Percentiles rank a stretch among this genome's conserved stretches.
Evolutionary conservation across 2,329 filamentous ascomycete genomes (phyloP).

Genomic region (Lasiodiplodia hormozganensis): DNA sequence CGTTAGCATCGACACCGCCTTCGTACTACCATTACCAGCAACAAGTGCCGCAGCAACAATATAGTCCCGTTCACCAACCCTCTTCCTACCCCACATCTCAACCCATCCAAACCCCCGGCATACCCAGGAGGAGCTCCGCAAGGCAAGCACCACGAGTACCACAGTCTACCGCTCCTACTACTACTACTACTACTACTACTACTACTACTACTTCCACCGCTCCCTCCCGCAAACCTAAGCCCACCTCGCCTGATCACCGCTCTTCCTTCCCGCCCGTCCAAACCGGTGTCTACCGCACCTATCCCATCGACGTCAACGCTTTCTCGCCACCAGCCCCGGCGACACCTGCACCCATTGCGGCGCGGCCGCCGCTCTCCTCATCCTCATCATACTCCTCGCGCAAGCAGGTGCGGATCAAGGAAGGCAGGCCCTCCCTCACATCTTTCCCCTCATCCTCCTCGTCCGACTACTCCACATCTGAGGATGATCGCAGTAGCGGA

Average conservation of each 20-base stretch:
- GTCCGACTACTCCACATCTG: not conserved
- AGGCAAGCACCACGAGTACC: not conserved
- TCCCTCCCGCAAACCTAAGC: not conserved
- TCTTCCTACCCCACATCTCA: not conserved
- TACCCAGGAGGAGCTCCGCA: not conserved
- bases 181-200: not conserved
- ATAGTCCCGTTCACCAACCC: not conserved
- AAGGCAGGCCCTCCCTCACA: not conserved
- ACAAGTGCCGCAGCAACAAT: not conserved
- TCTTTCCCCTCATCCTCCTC: not conserved
- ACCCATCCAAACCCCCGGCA: no score
- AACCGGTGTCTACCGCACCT: slow-evolving; percentile 9
- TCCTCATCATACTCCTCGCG: not conserved
- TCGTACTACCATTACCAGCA: not conserved
- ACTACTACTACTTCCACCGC: not conserved
- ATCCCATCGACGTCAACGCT: not conserved
- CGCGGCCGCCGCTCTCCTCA: not conserved
- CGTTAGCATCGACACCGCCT: not conserved
- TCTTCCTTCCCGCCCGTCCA: not conserved
- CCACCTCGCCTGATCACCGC: not conserved
- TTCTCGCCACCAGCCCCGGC: not conserved
- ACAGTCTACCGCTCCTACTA: not conserved
- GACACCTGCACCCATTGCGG: not conserved
- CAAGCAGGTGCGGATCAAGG: not conserved
- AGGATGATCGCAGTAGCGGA: not conserved